phyloP scores from a whole-genome alignment of 768 basidiomycete species.

The Psilocybe sp. region DNA sequence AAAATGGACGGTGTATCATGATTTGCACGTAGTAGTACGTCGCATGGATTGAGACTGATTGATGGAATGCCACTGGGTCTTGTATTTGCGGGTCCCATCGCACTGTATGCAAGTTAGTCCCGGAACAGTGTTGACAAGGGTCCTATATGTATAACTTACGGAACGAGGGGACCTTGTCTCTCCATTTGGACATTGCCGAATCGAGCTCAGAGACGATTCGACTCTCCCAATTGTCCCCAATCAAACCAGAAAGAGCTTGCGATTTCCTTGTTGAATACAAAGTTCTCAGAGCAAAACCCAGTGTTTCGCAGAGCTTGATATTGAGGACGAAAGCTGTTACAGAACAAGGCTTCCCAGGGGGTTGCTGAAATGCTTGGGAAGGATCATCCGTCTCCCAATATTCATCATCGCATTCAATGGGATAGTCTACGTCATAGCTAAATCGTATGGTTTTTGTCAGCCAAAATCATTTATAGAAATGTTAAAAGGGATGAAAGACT shows the following conservation, averaged over 20 bases:
- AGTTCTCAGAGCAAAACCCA: constrained; percentile 58
- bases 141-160: constrained; percentile 28
- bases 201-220: constrained; percentile 59
- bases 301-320: constrained; percentile 58
- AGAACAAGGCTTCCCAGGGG: constrained; percentile 51
- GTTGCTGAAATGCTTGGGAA: constrained; percentile 56
- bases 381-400: constrained; percentile 45
- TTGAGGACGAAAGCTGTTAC: constrained; percentile 50
- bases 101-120: constrained; percentile 19
- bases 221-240: constrained; percentile 57
- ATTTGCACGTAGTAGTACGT: constrained; percentile 53
- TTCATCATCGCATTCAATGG: constrained; percentile 54
- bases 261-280: constrained; percentile 43
- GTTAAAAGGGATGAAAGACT: neutral
- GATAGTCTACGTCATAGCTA: constrained; percentile 65
- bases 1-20: constrained; percentile 68
- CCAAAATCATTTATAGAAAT: neutral
- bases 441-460: neutral
- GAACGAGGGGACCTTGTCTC: constrained; percentile 55
- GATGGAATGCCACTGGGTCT: constrained; percentile 36
- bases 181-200: constrained; percentile 59
- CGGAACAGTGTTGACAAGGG: neutral
- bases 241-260: constrained; percentile 28
- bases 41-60: constrained; percentile 47
- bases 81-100: constrained; percentile 35